Evolutionary conservation across 2,329 filamentous ascomycete species (phyloP).

Genomic region (Aspergillus latus): DNA sequence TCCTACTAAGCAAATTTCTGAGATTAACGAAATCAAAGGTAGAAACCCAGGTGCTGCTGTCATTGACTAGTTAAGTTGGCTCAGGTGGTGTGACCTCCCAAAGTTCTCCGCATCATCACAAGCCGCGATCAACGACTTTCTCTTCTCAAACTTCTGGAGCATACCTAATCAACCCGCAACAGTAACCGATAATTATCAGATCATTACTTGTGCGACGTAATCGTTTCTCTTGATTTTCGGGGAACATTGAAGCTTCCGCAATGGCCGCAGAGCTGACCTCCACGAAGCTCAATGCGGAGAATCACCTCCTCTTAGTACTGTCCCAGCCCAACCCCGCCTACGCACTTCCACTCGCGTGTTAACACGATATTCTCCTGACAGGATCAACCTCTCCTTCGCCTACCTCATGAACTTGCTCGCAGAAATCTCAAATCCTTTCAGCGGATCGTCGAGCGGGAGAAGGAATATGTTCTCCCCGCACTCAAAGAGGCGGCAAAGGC

Average conservation of each 20-base stretch:
- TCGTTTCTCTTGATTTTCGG: too few relatives aligned
- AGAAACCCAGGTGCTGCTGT: too few relatives aligned
- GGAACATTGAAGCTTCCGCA: neutral
- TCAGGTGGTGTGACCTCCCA: conserved; percentile 9
- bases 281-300: conserved; percentile 52
- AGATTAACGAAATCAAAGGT: too few relatives aligned
- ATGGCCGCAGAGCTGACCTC: conserved; percentile 48
- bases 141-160: neutral
- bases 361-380: conserved; percentile 34
- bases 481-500: conserved; percentile 59
- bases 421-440: conserved; percentile 85
- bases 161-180: neutral
- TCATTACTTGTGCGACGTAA: neutral
- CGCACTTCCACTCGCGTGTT: conserved; percentile 5
- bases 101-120: neutral
- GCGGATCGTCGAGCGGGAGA: conserved; percentile 49
- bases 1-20: neutral
- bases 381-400: conserved; percentile 92
- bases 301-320: conserved; percentile 50
- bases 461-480: conserved; percentile 47
- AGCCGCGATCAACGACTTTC: neutral
- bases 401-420: conserved; percentile 87
- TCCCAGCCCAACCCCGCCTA: conserved; percentile 11
- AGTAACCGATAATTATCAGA: neutral
- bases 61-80: neutral